A percentile compares a stretch with the other conserved stretches of the same genome.
These are phyloP conservation scores for Venustampulla echinocandica DNA, from an alignment of 495 filamentous ascomycete species.

Conservation along the genomic window DNA sequence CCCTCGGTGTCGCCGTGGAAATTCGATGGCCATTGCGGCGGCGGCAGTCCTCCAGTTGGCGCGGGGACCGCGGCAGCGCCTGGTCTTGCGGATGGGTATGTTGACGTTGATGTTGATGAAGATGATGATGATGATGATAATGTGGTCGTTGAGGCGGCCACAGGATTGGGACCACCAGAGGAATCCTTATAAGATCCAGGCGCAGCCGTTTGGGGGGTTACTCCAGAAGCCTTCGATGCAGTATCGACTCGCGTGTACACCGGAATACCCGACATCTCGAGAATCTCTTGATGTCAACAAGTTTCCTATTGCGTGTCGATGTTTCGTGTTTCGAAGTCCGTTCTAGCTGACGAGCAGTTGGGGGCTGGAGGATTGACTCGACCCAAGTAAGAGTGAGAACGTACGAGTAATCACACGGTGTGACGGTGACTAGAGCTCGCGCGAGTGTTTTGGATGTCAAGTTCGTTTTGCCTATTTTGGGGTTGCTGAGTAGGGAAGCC, in stretches of 20 bases:
- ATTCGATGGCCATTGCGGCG: slow-evolving; percentile 24
- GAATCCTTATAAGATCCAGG: slow-evolving; percentile 3
- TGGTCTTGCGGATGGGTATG: slow-evolving; percentile 18
- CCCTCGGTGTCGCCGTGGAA: slow-evolving; percentile 16
- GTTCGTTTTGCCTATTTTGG: too few species aligned
- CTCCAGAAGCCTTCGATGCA: slow-evolving; percentile 28
- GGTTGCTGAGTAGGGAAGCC: too few species aligned
- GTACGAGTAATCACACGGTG: too few species aligned
- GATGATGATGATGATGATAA: slow-evolving; percentile 9
- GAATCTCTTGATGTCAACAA: too few species aligned
- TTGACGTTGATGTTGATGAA: slow-evolving; percentile 8
- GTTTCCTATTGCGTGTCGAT: too few species aligned
- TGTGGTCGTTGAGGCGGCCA: slow-evolving; percentile 7
- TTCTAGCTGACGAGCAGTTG: too few species aligned
- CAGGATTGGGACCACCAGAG: neutral
- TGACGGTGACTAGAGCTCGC: too few species aligned
- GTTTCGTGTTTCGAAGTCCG: too few species aligned
- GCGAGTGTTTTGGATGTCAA: too few species aligned
- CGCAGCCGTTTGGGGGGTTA: slow-evolving; percentile 28
- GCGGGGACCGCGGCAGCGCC: slow-evolving; percentile 12
- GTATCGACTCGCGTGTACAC: slow-evolving; percentile 42
- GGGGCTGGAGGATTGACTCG: too few species aligned
- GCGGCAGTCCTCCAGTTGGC: slow-evolving; percentile 13
- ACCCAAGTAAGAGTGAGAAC: too few species aligned
- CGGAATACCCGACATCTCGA: slow-evolving; percentile 41